Percentiles rank a stretch among this genome's conserved stretches.
These are phyloP conservation scores for Tricholoma sp. DNA, from an alignment of 768 basidiomycete genomes.

Conservation along the genomic window DNA sequence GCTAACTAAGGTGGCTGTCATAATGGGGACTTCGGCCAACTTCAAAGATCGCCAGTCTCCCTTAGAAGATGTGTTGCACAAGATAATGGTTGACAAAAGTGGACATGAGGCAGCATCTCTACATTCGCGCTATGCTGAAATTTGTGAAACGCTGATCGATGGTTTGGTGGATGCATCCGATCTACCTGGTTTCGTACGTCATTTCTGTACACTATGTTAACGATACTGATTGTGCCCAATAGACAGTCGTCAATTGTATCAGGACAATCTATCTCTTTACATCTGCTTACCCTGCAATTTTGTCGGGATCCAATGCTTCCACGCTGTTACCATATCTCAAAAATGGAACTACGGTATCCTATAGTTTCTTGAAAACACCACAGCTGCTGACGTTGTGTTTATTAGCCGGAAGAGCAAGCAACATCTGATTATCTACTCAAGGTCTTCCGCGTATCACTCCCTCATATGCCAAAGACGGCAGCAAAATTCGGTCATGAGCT, in stretches of 20 bases:
- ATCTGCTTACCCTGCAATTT: constrained; percentile 74
- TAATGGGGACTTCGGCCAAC: constrained; percentile 80
- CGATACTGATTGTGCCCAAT: constrained; percentile 1
- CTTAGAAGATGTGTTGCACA: constrained; percentile 80
- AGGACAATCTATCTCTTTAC: constrained; percentile 81
- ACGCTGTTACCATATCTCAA: constrained; percentile 89
- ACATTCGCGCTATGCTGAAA: constrained; percentile 68
- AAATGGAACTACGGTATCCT: constrained; percentile 64
- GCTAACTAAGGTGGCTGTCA: constrained; percentile 65
- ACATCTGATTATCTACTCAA: constrained; percentile 85
- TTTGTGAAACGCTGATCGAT: constrained; percentile 84
- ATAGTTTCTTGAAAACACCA: background rate
- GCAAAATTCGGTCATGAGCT: constrained; percentile 85
- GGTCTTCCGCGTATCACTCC: constrained; percentile 81
- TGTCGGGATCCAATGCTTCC: constrained; percentile 81
- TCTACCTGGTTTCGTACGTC: constrained; percentile 68
- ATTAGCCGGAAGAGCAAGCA: constrained; percentile 74
- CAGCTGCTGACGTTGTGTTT: background rate
- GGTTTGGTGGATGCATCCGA: constrained; percentile 84
- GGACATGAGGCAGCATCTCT: constrained; percentile 47
- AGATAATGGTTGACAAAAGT: constrained; percentile 74
- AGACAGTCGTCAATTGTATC: constrained; percentile 84
- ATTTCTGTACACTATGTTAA: background rate
- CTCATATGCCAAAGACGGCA: constrained; percentile 86
- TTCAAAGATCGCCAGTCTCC: constrained; percentile 83